These are phyloP conservation scores for Backusella macrospora DNA, from an alignment of 192 early-diverging fungal species.

Conservation along the genomic window DNA sequence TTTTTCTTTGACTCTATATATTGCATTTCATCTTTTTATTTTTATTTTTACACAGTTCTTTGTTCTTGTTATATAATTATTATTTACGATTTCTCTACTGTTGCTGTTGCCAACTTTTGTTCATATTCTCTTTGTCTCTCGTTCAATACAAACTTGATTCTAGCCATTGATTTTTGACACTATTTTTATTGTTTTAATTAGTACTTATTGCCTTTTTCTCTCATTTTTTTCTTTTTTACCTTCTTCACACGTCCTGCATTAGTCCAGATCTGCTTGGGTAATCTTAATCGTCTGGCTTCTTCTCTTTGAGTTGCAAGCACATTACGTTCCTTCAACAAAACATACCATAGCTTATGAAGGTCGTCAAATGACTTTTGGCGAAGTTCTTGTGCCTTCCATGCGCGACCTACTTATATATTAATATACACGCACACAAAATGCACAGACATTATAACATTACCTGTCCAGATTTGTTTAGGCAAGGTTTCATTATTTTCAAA, in stretches of 20 bases:
- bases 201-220: neutral
- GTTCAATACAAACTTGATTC: slow-evolving; percentile 78
- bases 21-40: neutral
- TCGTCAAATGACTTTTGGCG: slow-evolving; percentile 95
- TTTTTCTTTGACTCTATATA: neutral
- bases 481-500: slow-evolving; percentile 41
- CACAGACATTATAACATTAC: slow-evolving; percentile 15
- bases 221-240: slow-evolving; percentile 42
- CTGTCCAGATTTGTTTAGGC: slow-evolving; percentile 39
- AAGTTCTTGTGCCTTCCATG: slow-evolving; percentile 89
- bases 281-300: slow-evolving; percentile 61
- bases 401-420: slow-evolving; percentile 60
- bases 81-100: slow-evolving; percentile 15
- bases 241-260: slow-evolving; percentile 70
- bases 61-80: neutral
- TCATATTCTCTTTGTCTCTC: slow-evolving; percentile 73
- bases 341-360: slow-evolving; percentile 94
- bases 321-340: slow-evolving; percentile 85
- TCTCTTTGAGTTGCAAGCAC: slow-evolving; percentile 73
- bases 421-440: neutral
- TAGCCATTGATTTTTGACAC: slow-evolving; percentile 84
- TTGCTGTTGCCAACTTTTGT: slow-evolving; percentile 23
- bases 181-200: slow-evolving; percentile 29
- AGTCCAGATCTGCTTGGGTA: slow-evolving; percentile 55
- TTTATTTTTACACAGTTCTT: neutral